Base-by-base conservation (phyloP, 2,329 filamentous ascomycete genomes). In the Grosmannia penicillata region DNA sequence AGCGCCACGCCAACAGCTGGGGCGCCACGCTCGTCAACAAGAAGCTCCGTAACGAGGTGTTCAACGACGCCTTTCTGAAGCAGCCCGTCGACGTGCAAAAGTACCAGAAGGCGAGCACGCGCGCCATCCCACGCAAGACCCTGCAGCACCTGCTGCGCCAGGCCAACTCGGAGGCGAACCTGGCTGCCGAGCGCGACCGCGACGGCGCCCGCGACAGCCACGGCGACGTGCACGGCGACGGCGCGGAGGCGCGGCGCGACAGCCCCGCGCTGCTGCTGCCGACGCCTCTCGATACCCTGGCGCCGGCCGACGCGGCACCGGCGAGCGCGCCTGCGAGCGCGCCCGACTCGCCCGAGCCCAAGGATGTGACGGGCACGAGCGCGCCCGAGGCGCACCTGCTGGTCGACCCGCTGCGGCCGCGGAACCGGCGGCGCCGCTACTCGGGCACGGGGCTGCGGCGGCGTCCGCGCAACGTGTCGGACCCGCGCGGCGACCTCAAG, bases 21-120 rank as follows among this genome's bases (percentile, higher is more conserved):
- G 87, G 89, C 8, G 85, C 86, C 14, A 95, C 87, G 0, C 87
- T 81, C 18, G 82, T 95, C 42, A 96, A 96, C 54, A 81, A 82
- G 49, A 76, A 79, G 42, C 60, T 96, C 28, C 79, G 87, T 43
- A 89, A 93, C 53, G 84, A 93, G 55, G 86, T 95, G 1, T 80
- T 95, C 52, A 83, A 86, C 28, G 87, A 95, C 53, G 89, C 89
- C 0, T 95, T 95, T 51, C 65, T 85, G 31, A 84, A 86, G 42
- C 81, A 86, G 38, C 77, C 82, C 0, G 82, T 94, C 43, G 78
- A 83, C n/a, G 63, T 78, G 49, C 83, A 87, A 49, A 78, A 81
- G 44, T 78, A 86, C 43, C 77, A 80, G 24, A 72, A 74, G 44
- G 80, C 81, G 43, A 72, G 77, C 30, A 75, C 81, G 50, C 69